Evolutionary conservation across 768 basidiomycete species (phyloP).

Genomic region (Pleurotus eryngii): DNA sequence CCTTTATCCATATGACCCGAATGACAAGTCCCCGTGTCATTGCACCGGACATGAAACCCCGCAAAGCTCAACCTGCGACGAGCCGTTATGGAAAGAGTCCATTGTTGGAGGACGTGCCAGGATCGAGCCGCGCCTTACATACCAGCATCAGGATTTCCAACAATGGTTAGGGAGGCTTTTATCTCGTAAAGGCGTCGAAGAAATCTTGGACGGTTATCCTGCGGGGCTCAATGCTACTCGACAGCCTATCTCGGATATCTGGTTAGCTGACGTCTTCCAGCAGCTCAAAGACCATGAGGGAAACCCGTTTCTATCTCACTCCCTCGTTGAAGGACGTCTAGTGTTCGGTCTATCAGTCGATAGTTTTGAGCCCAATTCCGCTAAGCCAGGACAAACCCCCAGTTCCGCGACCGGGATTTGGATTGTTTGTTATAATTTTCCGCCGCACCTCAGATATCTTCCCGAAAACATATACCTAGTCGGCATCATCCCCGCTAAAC

Average conservation of each 20-base stretch:
- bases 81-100: background rate
- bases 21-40: background rate
- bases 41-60: background rate
- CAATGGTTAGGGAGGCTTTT: background rate
- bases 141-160: background rate
- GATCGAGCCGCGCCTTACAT: background rate
- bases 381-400: background rate
- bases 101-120: background rate
- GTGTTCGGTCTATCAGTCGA: slow-evolving; percentile 4
- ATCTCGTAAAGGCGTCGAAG: background rate
- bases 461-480: slow-evolving; percentile 35
- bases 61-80: background rate
- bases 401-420: background rate
- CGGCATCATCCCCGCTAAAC: slow-evolving; percentile 32
- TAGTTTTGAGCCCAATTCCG: slow-evolving; percentile 1
- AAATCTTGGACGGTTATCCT: background rate
- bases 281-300: too few species aligned
- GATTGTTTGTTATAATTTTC: slow-evolving; percentile 1
- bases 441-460: slow-evolving; percentile 5
- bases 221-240: background rate
- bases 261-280: too few species aligned
- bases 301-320: too few species aligned
- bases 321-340: too few species aligned
- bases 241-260: background rate
- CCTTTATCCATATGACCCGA: background rate